These are phyloP conservation scores for Collariella sp. DNA, from an alignment of 495 filamentous ascomycete genomes.

Conservation along the genomic window DNA sequence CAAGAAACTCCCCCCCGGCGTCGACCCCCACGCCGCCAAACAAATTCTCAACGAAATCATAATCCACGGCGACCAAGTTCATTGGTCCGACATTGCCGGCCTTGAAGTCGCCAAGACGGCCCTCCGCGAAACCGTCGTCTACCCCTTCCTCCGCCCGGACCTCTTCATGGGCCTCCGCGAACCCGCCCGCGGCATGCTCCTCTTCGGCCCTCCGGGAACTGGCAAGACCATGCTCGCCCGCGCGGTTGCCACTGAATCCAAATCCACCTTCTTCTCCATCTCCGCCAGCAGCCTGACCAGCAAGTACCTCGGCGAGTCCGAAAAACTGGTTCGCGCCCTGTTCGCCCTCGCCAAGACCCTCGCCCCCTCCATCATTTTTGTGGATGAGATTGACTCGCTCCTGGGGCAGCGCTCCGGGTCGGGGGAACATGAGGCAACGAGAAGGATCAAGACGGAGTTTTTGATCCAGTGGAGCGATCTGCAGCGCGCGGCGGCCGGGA, in stretches of 20 bases:
- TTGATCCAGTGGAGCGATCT: slow-evolving; percentile 96
- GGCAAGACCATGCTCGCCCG: slow-evolving; percentile 98
- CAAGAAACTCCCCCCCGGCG: slow-evolving; percentile 66
- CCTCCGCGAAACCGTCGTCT: slow-evolving; percentile 92
- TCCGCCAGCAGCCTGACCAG: slow-evolving; percentile 88
- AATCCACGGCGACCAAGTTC: slow-evolving; percentile 86
- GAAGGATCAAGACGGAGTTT: slow-evolving; percentile 96
- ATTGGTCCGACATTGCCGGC: slow-evolving; percentile 91
- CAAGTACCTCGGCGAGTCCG: slow-evolving; percentile 93
- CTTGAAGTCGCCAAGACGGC: slow-evolving; percentile 85
- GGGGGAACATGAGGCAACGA: slow-evolving; percentile 86
- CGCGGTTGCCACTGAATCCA: slow-evolving; percentile 89
- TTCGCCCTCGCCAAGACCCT: slow-evolving; percentile 85
- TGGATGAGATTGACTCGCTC: slow-evolving; percentile 96
- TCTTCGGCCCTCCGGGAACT: slow-evolving; percentile 94
- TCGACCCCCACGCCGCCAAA: slow-evolving; percentile 73
- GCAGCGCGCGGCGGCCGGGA: slow-evolving; percentile 81
- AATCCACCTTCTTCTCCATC: slow-evolving; percentile 95
- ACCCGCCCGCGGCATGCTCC: slow-evolving; percentile 87
- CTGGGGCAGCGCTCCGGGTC: slow-evolving; percentile 74
- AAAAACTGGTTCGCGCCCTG: slow-evolving; percentile 90
- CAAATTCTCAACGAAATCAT: slow-evolving; percentile 97
- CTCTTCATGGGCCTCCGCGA: slow-evolving; percentile 93
- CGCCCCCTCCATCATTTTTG: slow-evolving; percentile 95
- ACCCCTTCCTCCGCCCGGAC: slow-evolving; percentile 92